Percentiles rank a stretch among this genome's conserved stretches.
These are phyloP conservation scores for Trichoderma asperelloides DNA, from an alignment of 495 filamentous ascomycete species.

Conservation along the genomic window DNA sequence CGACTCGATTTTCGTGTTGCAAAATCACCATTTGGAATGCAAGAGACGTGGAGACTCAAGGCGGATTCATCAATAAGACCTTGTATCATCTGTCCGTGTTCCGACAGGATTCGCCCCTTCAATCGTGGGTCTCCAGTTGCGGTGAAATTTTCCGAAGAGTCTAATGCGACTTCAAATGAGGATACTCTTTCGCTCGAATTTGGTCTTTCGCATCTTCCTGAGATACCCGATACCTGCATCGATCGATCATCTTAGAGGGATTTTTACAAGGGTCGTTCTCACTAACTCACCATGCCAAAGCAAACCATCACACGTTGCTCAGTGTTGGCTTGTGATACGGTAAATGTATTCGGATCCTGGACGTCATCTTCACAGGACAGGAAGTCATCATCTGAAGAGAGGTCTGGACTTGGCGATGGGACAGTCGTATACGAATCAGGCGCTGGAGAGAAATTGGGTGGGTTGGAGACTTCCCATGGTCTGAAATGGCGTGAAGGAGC, in stretches of 20 bases:
- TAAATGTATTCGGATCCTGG: neutral
- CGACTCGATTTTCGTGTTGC: neutral
- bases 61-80: slow-evolving; percentile 14
- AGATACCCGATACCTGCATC: neutral
- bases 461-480: too few species aligned
- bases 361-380: neutral
- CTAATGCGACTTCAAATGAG: neutral
- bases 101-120: neutral
- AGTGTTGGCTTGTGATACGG: neutral
- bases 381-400: too few species aligned
- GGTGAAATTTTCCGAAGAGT: neutral
- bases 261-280: neutral
- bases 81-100: slow-evolving; percentile 11
- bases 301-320: neutral
- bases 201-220: neutral
- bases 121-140: neutral
- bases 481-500: too few species aligned
- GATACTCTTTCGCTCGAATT: neutral
- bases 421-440: too few species aligned
- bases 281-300: neutral
- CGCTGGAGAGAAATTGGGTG: too few species aligned
- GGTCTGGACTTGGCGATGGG: too few species aligned
- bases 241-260: neutral
- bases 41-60: slow-evolving; percentile 13
- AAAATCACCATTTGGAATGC: neutral